Base-by-base conservation (phyloP, 441 rosid genomes). In the Arabidopsis hybrid region DNA sequence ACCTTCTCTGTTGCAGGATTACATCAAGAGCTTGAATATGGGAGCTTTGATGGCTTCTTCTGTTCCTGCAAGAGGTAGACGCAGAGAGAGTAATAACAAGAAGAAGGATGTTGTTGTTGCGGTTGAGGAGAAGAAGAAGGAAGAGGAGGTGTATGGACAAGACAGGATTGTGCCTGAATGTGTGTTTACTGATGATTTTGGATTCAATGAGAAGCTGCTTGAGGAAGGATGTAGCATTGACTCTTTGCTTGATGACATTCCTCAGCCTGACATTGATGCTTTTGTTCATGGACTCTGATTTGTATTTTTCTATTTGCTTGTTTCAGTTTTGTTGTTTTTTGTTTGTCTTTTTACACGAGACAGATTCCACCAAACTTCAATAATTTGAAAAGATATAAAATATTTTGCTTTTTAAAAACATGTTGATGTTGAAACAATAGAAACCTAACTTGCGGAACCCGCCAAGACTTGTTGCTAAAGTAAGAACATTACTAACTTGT, bases 1-100 rank as follows among this genome's bases (percentile, higher is more conserved):
- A 78, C 85, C 83, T 58, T 81, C 95, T 16, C 81, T 93, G 46
- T 84, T 95, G 72, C 99, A 95, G 60, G 98, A 95, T n/a, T 95
- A 95, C 77, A 95, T 95, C 76, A 89, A 86, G 84, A 88, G 89
- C 88, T 79, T 93, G 82, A 89, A 89, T 84, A 80, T 87, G 16
- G 84, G 60, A 51, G 40, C 1, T 17, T 66, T 72, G 45, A 60
- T 62, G 0, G 42, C 77, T 38, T 13, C 65, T 1, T 72, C 77
- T 46, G 73, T 67, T 39, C 73, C 80, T 13, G 77, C 83, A 45
- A 56, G 40, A 14, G 32, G 56, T 13, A 72, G 63, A 45, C 61
- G 76, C 6, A 80, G 67, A 50, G 60, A 52, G 42, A 72, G 74
- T 52, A 72, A 35, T 13, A 21, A 21, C 26, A 82, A 84, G 57